phyloP scores from a whole-genome alignment of 805 yeast species.

The Lachancea dasiensis region DNA sequence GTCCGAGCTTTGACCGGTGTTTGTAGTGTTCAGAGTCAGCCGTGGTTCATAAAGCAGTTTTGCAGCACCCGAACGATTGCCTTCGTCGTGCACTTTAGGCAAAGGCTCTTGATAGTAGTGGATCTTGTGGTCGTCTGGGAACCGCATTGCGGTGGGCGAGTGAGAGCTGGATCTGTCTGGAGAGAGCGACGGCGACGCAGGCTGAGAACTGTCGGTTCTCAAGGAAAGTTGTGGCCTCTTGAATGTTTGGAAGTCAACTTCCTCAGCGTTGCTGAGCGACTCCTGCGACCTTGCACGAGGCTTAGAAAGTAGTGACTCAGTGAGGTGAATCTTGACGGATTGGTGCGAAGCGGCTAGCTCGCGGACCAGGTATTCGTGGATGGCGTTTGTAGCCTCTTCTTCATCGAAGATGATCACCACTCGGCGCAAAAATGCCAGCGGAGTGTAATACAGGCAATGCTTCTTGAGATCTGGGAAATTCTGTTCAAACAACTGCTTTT shows the following conservation, averaged over 20 bases:
- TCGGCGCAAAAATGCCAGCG: slow-evolving; percentile 38
- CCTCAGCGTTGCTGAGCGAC: slow-evolving; percentile 1
- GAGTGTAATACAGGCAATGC: slow-evolving; percentile 33
- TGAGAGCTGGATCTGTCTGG: slow-evolving; percentile 24
- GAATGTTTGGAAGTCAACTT: slow-evolving; percentile 2
- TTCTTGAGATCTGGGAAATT: slow-evolving; percentile 21
- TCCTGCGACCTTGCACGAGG: slow-evolving; percentile 22
- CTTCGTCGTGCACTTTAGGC: slow-evolving; percentile 13
- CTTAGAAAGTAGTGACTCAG: slow-evolving; percentile 32
- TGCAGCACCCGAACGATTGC: slow-evolving; percentile 4
- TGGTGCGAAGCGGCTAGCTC: slow-evolving; percentile 11
- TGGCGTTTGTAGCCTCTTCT: slow-evolving; percentile 21
- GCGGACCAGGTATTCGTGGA: slow-evolving; percentile 19
- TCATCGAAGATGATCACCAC: slow-evolving; percentile 34
- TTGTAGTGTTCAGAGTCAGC: slow-evolving; percentile 2
- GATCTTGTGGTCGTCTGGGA: slow-evolving; percentile 20
- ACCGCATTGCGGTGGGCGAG: slow-evolving; percentile 29
- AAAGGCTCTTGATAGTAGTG: slow-evolving; percentile 30
- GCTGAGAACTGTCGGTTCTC: slow-evolving; percentile 15
- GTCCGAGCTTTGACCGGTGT: not conserved
- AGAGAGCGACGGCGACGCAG: slow-evolving; percentile 23
- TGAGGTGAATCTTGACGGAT: slow-evolving; percentile 27
- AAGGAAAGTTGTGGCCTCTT: slow-evolving; percentile 24
- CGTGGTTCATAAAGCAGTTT: slow-evolving; percentile 10
- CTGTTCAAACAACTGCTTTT: slow-evolving; percentile 19